A percentile compares a stretch with the other conserved stretches of the same genome.
Conservation (phyloP, 2,329 filamentous ascomycete genomes). For the Raffaelea ambrosiae region DNA sequence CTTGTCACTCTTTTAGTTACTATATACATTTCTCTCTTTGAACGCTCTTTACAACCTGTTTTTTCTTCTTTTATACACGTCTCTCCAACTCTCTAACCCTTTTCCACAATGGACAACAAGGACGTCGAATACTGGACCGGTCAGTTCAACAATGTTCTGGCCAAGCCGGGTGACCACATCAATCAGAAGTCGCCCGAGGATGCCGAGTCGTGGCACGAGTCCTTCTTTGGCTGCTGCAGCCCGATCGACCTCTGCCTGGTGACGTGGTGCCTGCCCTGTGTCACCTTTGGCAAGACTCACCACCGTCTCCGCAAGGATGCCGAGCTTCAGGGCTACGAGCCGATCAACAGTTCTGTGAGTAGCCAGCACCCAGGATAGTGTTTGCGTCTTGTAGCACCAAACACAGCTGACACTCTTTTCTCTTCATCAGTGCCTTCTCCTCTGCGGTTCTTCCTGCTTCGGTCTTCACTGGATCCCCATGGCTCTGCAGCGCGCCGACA, state of each 20-base stretch:
- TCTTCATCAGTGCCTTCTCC: slow-evolving; percentile 30
- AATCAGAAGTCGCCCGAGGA: slow-evolving; percentile 30
- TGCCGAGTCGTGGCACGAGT: slow-evolving; percentile 28
- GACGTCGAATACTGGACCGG: slow-evolving; percentile 36
- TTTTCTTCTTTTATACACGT: too few relatives aligned
- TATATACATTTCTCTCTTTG: neutral
- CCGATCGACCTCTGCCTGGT: slow-evolving; percentile 36
- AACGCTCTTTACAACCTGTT: neutral
- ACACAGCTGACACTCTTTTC: too few relatives aligned
- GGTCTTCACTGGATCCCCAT: slow-evolving; percentile 33
- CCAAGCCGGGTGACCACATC: slow-evolving; percentile 31
- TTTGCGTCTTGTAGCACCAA: too few relatives aligned
- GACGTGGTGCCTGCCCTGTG: slow-evolving; percentile 36
- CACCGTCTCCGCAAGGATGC: slow-evolving; percentile 33
- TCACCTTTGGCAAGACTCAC: slow-evolving; percentile 40
- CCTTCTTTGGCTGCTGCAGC: slow-evolving; percentile 35
- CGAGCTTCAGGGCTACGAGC: slow-evolving; percentile 33
- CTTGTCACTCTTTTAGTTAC: neutral
- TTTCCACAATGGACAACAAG: slow-evolving; percentile 27
- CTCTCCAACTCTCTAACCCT: slow-evolving; percentile 15
- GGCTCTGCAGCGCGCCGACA: slow-evolving; percentile 34
- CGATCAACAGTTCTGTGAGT: slow-evolving; percentile 37
- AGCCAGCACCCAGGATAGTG: too few relatives aligned
- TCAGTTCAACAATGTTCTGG: slow-evolving; percentile 33
- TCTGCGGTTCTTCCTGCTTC: slow-evolving; percentile 30